Percentiles rank a stretch among this genome's conserved stretches.
Conservation (phyloP, 768 basidiomycete species). For the Lentinula edodes region DNA sequence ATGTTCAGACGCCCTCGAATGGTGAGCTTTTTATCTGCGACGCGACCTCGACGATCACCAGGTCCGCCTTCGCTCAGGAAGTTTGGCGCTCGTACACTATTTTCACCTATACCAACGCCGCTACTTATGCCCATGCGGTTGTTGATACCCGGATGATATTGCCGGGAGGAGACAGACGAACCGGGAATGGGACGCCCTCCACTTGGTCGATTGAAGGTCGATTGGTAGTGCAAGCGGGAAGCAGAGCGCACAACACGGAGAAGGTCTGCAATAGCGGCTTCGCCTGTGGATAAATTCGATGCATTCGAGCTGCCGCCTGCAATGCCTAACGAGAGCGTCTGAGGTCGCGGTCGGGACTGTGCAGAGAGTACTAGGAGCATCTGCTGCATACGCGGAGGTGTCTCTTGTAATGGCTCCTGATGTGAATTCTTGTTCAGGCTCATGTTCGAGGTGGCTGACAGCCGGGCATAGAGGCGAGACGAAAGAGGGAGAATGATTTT, state of each 20-base stretch:
- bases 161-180: constrained; percentile 13
- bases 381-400: constrained; percentile 67
- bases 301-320: constrained; percentile 26
- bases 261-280: constrained; percentile 64
- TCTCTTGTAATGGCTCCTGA: constrained; percentile 54
- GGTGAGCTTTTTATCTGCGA: constrained; percentile 39
- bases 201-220: constrained; percentile 13
- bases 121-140: constrained; percentile 9
- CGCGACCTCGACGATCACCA: constrained; percentile 73
- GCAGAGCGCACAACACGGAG: constrained; percentile 57
- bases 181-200: constrained; percentile 17
- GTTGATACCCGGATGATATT: constrained; percentile 7
- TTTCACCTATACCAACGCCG: neutral
- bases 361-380: constrained; percentile 80
- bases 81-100: constrained; percentile 36
- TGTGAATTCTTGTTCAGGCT: constrained; percentile 16
- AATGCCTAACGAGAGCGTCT: constrained; percentile 53
- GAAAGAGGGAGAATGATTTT: constrained; percentile 67
- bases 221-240: constrained; percentile 26
- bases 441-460: constrained; percentile 34
- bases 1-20: constrained; percentile 27
- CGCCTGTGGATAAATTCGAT: constrained; percentile 54
- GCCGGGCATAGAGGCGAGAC: constrained; percentile 46
- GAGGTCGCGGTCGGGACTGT: constrained; percentile 53
- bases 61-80: constrained; percentile 72